Evolutionary conservation across 148 eudicot species (phyloP).

Genomic region (Selenicereus undatus): DNA sequence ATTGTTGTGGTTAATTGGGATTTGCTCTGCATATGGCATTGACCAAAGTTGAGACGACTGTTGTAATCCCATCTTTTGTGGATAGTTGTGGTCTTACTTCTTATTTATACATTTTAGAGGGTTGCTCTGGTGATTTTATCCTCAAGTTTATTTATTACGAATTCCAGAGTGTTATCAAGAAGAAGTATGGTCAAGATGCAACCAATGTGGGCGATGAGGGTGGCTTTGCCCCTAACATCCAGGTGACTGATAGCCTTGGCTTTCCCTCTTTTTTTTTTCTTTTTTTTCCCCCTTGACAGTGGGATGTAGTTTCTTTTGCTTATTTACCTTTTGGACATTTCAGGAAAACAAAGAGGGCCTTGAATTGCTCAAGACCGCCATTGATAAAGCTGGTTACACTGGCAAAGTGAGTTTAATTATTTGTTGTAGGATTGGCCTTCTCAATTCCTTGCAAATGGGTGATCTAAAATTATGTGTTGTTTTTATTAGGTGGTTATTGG

Average conservation of each 20-base stretch:
- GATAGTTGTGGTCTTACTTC: neutral
- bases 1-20: neutral
- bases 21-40: neutral
- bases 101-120: neutral
- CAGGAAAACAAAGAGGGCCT: constrained; percentile 99
- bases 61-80: neutral
- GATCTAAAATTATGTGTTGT: constrained; percentile 7
- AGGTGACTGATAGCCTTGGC: constrained; percentile 35
- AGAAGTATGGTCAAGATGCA: constrained; percentile 98
- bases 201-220: constrained; percentile 99
- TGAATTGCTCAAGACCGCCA: constrained; percentile 91
- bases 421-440: neutral
- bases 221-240: constrained; percentile 98
- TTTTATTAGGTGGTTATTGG: constrained; percentile 76
- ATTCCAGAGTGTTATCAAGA: constrained; percentile 89
- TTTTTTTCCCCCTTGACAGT: neutral
- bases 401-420: constrained; percentile 46
- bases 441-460: neutral
- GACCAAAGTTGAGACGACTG: neutral
- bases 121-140: neutral
- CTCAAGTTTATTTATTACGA: neutral
- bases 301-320: neutral
- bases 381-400: constrained; percentile 92
- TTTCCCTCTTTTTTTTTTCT: too few species aligned
- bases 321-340: constrained; percentile 19